phyloP scores from a whole-genome alignment of 176 grass and related monocot species.

The Pharus latifolius region DNA sequence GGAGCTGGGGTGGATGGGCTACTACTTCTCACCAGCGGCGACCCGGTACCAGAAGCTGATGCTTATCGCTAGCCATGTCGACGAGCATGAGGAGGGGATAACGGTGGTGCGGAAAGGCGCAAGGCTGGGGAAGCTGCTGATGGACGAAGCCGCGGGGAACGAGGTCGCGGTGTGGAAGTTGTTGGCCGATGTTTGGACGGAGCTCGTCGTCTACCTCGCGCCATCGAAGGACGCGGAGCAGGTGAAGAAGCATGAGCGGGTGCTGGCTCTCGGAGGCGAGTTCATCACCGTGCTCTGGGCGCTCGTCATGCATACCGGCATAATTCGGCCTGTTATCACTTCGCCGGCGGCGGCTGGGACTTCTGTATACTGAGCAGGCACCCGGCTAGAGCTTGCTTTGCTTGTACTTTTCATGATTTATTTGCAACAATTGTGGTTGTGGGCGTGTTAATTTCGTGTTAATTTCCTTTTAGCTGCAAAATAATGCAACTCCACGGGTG shows the following conservation, averaged over 20 bases:
- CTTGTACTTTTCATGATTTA: background rate
- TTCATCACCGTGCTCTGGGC: background rate
- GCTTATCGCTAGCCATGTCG: too few relatives aligned
- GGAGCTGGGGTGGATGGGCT: too few relatives aligned
- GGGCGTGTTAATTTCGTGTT: too few relatives aligned
- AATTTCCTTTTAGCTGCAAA: too few relatives aligned
- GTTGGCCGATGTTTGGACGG: background rate
- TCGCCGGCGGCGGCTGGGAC: too few relatives aligned
- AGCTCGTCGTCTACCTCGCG: background rate
- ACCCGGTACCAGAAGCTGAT: too few relatives aligned
- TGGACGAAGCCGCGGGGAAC: background rate
- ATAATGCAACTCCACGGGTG: too few relatives aligned
- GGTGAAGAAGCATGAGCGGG: background rate
- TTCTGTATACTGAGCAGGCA: background rate
- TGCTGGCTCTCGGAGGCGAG: background rate
- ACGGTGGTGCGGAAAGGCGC: too few relatives aligned
- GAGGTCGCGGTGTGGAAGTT: background rate
- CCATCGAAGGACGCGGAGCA: background rate
- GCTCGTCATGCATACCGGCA: background rate
- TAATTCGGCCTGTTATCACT: background rate
- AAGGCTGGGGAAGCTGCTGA: too few relatives aligned
- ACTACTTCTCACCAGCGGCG: too few relatives aligned
- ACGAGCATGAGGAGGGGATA: too few relatives aligned
- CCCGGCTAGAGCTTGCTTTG: background rate
- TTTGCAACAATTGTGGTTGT: too few relatives aligned